Percentiles rank a stretch among this genome's conserved stretches.
These are phyloP conservation scores for Vickermania ingenoplastis DNA, from an alignment of 208 protist genomes.

Conservation along the genomic window DNA sequence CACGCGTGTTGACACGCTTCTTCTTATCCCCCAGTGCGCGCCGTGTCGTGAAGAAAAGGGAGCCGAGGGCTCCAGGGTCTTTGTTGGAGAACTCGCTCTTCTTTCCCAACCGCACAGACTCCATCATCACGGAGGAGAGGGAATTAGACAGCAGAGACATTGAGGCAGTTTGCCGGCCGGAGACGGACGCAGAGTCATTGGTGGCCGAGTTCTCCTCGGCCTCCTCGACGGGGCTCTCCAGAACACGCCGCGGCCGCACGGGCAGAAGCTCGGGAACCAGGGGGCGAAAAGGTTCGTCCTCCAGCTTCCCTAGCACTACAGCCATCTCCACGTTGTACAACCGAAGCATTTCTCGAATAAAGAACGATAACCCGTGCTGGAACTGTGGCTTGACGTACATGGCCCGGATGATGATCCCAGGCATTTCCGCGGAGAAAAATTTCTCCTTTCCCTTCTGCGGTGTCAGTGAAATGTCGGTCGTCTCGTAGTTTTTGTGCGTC, in stretches of 20 bases:
- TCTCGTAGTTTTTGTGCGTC: slow-evolving; percentile 41
- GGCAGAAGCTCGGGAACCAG: slow-evolving; percentile 35
- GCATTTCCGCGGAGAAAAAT: slow-evolving; percentile 37
- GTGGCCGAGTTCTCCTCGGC: not conserved
- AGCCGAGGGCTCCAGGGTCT: slow-evolving; percentile 25
- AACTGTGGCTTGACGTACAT: slow-evolving; percentile 64
- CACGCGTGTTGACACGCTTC: slow-evolving; percentile 61
- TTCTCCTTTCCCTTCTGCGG: slow-evolving; percentile 17
- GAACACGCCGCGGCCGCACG: slow-evolving; percentile 53
- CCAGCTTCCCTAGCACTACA: slow-evolving; percentile 26
- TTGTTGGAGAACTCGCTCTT: slow-evolving; percentile 1
- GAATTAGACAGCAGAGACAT: not conserved
- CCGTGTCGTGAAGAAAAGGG: slow-evolving; percentile 64
- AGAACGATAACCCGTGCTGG: slow-evolving; percentile 52
- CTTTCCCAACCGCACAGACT: not conserved
- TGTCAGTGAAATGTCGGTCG: slow-evolving; percentile 47
- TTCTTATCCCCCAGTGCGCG: slow-evolving; percentile 71
- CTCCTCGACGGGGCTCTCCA: slow-evolving; percentile 23
- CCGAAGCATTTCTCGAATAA: slow-evolving; percentile 72
- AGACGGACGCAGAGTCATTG: not conserved
- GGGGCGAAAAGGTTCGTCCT: slow-evolving; percentile 24
- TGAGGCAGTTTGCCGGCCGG: not conserved
- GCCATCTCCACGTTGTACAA: slow-evolving; percentile 31
- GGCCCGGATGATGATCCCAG: slow-evolving; percentile 46
- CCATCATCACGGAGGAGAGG: not conserved